Evolutionary conservation across 2,329 filamentous ascomycete species (phyloP).

Genomic region (Colletotrichum brevisporum): DNA sequence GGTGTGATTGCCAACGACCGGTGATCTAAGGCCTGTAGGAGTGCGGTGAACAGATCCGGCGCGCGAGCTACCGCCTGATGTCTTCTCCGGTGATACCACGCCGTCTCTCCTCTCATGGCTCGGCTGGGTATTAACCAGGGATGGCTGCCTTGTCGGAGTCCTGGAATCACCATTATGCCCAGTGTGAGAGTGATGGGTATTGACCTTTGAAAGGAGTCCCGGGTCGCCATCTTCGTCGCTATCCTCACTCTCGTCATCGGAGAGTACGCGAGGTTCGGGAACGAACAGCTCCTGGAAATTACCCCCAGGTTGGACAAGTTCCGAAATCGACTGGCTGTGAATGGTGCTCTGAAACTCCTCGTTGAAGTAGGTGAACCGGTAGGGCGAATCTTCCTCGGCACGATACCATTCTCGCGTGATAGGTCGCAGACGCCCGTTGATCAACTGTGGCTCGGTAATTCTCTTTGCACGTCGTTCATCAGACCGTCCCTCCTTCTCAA

Average conservation of each 20-base stretch:
- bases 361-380: constrained; percentile 98
- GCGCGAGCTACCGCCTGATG: constrained; percentile 48
- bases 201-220: constrained; percentile 19
- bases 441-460: constrained; percentile 92
- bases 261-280: constrained; percentile 84
- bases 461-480: constrained; percentile 89
- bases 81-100: constrained; percentile 49
- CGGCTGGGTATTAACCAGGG: constrained; percentile 51
- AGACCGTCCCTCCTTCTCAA: constrained; percentile 90
- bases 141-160: constrained; percentile 61
- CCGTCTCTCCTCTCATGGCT: constrained; percentile 47
- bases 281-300: constrained; percentile 92
- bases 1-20: constrained; percentile 46
- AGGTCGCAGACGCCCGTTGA: constrained; percentile 89
- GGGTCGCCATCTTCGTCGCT: constrained; percentile 55
- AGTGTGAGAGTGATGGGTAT: constrained; percentile 45
- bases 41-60: constrained; percentile 62
- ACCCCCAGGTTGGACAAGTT: constrained; percentile 87
- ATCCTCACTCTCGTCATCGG: constrained; percentile 79
- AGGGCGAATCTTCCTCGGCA: constrained; percentile 90
- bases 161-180: constrained; percentile 59
- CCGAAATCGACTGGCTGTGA: constrained; percentile 94
- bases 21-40: constrained; percentile 60
- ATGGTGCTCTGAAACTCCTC: constrained; percentile 97
- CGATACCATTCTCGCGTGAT: constrained; percentile 86